Base-by-base conservation (phyloP, 805 yeast species). In the Ogataea nitratoaversa region DNA sequence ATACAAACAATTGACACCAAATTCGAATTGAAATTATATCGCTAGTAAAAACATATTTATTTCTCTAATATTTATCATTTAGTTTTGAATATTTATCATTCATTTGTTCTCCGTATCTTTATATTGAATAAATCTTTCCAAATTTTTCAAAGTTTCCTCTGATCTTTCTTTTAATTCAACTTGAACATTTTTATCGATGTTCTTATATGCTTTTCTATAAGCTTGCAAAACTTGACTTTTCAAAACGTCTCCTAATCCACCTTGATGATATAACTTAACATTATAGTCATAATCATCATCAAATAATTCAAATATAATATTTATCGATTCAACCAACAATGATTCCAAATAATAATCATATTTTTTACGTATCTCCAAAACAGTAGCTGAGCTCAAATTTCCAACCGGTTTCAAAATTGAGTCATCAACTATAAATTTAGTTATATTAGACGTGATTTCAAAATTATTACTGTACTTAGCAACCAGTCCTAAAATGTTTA, bases 251-350 rank as follows among this genome's bases (percentile, higher is more conserved):
- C 76, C 53, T 50, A 78, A 74, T 8, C 71, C 67, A 16, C 71
- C 71, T 8, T 70, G 58, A 19, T 82, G 84, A 59, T 82, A 91
- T 1, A 85, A 74, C 3, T 78, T 76, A 19, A 60, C 64, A 56
- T 88, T 95, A 54, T 88, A 89, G 13, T 68, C 72, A 51, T 70
- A 83, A 28, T 73, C 73, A 63, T 93, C 98, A 12, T 84, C 84
- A 62, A 83, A 93, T 6, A 89, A 68, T 44, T 88, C 96, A 60
- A 78, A 87, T 5, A 89, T 53, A 2, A 76, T 66, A 52, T 86
- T 82, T 18, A 86, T 60, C 19, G 82, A 65, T 45, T 83, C 91
- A 30, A 79, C 60, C 5, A 78, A 37, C 6, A 55, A 46, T 23
- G 41, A 43, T 42, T 65, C 66, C 18, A 61, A 38, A 12, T 47